phyloP scores from a whole-genome alignment of 768 basidiomycete genomes.

The Steccherinum ochraceum region DNA sequence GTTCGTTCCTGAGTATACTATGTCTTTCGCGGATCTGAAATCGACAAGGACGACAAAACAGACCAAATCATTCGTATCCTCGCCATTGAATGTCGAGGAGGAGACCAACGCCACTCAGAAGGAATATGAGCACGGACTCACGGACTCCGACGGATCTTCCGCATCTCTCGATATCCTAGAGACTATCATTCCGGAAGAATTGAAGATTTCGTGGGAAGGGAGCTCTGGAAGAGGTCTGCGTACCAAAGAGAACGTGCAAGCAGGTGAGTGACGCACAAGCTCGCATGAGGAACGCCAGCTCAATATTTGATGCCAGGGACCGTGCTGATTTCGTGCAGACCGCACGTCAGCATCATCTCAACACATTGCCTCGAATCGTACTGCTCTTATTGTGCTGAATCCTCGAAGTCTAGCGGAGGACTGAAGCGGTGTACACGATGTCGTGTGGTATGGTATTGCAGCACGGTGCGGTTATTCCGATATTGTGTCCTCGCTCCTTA shows the following conservation, averaged over 20 bases:
- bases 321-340: constrained; percentile 47
- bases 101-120: background rate
- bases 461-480: constrained; percentile 19
- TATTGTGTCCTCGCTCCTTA: background rate
- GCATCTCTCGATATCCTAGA: background rate
- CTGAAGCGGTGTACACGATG: constrained; percentile 76
- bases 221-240: constrained; percentile 43
- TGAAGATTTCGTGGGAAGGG: background rate
- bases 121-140: background rate
- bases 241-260: constrained; percentile 26
- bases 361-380: constrained; percentile 49
- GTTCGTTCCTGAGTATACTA: no score
- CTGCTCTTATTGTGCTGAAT: constrained; percentile 64
- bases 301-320: constrained; percentile 44
- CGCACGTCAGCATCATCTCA: constrained; percentile 61
- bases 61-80: background rate
- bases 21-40: background rate
- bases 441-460: constrained; percentile 68
- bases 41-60: background rate
- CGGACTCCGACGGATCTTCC: background rate
- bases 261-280: constrained; percentile 27
- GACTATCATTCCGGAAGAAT: background rate
- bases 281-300: background rate
- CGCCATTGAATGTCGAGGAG: no score
- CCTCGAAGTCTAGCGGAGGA: constrained; percentile 23